phyloP scores from a whole-genome alignment of 352 stramenopile genomes.

The Pythium brassicae region DNA sequence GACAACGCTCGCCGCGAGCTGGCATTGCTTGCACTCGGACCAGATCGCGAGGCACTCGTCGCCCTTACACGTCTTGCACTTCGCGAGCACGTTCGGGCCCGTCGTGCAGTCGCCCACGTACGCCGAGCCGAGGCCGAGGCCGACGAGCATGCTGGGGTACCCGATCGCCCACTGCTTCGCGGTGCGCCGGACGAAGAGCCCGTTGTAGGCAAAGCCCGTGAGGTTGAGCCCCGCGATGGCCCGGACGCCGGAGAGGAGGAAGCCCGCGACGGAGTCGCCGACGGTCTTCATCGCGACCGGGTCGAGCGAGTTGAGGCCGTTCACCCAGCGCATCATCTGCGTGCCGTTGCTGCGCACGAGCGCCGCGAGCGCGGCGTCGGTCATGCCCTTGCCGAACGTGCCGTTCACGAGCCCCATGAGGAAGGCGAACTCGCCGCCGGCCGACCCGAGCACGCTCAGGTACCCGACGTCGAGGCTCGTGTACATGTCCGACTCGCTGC shows the following conservation, averaged over 20 bases:
- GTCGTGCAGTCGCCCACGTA: constrained; percentile 11
- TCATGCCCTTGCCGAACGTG: constrained; percentile 4
- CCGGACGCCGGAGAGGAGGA: not conserved
- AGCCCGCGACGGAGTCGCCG: constrained; percentile 2
- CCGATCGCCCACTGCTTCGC: constrained; percentile 20
- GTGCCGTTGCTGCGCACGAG: constrained; percentile 8
- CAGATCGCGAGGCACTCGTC: constrained; percentile 32
- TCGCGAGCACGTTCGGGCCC: constrained; percentile 22
- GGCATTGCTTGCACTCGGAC: constrained; percentile 45
- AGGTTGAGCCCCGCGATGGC: constrained; percentile 6
- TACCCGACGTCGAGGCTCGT: constrained; percentile 23
- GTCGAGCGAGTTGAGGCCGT: constrained; percentile 18
- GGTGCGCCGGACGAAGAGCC: constrained; percentile 17
- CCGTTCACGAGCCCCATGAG: constrained; percentile 11
- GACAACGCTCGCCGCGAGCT: constrained; percentile 28
- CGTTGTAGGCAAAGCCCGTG: constrained; percentile 20
- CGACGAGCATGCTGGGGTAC: constrained; percentile 21
- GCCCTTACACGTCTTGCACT: constrained; percentile 37
- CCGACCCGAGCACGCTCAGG: constrained; percentile 22
- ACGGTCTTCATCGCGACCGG: constrained; percentile 9
- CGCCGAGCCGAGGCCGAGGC: constrained; percentile 13
- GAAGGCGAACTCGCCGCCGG: constrained; percentile 20
- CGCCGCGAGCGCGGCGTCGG: not conserved
- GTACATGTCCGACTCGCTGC: constrained; percentile 16
- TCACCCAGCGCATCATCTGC: constrained; percentile 20